phyloP scores from a whole-genome alignment of 805 yeast genomes.

The Saccharomycopsis amapae region DNA sequence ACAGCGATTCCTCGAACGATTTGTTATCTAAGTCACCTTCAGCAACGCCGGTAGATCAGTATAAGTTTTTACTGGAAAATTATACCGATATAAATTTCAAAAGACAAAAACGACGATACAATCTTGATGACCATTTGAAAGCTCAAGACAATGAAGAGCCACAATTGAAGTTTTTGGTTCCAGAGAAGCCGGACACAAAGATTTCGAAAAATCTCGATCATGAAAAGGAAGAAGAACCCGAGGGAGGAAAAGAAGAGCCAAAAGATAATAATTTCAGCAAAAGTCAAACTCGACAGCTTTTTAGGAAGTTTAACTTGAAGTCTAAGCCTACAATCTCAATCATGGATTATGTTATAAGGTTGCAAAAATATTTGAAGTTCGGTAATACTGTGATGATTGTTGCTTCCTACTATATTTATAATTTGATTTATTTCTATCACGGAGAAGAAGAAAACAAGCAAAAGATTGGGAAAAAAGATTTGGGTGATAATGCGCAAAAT shows the following conservation, averaged over 20 bases:
- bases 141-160: neutral
- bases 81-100: constrained; percentile 17
- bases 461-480: neutral
- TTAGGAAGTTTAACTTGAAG: constrained; percentile 24
- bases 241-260: neutral
- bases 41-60: neutral
- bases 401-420: constrained; percentile 26
- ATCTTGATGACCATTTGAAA: constrained; percentile 9
- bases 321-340: constrained; percentile 24
- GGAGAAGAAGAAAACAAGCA: neutral
- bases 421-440: constrained; percentile 21
- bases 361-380: constrained; percentile 26
- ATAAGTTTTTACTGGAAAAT: constrained; percentile 3
- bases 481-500: too few relatives aligned
- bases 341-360: constrained; percentile 26
- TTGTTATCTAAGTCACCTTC: neutral
- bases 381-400: constrained; percentile 28
- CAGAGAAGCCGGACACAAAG: neutral
- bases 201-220: neutral
- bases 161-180: neutral
- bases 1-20: neutral
- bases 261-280: neutral
- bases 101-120: constrained; percentile 7
- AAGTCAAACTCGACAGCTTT: constrained; percentile 16
- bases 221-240: neutral